These are phyloP conservation scores for Mortierella sp. DNA, from an alignment of 371 early-diverging fungal species.

Conservation along the genomic window DNA sequence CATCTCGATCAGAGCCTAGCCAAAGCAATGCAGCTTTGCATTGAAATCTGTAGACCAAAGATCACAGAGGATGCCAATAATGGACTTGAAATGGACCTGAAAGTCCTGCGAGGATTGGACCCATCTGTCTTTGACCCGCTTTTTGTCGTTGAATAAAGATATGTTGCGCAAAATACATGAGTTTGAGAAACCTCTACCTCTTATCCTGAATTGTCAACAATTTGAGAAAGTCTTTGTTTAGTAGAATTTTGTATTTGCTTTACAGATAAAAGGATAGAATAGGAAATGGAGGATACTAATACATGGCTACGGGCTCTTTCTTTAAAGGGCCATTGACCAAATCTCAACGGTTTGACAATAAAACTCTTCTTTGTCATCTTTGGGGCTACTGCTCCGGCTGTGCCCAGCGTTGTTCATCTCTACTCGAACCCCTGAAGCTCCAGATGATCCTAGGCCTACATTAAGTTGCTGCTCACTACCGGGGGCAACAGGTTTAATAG, in stretches of 20 bases:
- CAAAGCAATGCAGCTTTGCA: constrained; percentile 20
- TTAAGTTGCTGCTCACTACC: constrained; percentile 4
- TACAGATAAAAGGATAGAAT: too few relatives aligned
- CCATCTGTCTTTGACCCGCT: constrained; percentile 33
- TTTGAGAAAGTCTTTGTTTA: too few relatives aligned
- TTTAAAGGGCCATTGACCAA: constrained; percentile 45
- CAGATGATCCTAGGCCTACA: background rate
- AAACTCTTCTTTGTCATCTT: constrained; percentile 47
- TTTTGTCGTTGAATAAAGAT: constrained; percentile 12
- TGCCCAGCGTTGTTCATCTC: background rate
- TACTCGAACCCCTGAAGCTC: background rate
- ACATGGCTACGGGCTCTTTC: too few relatives aligned
- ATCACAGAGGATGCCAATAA: constrained; percentile 7
- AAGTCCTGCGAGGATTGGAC: constrained; percentile 25
- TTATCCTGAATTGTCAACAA: too few relatives aligned
- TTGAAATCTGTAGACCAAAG: constrained; percentile 25
- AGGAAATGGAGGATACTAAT: too few relatives aligned
- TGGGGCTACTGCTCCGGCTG: constrained; percentile 29
- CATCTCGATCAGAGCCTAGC: constrained; percentile 30
- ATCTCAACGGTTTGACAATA: constrained; percentile 56
- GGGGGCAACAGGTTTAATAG: constrained; percentile 9
- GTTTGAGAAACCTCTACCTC: too few relatives aligned
- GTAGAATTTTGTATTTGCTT: too few relatives aligned
- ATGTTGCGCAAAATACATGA: background rate
- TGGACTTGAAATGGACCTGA: constrained; percentile 32